These are phyloP conservation scores for Quercus mongolica DNA, from an alignment of 306 rosid species.

Conservation along the genomic window DNA sequence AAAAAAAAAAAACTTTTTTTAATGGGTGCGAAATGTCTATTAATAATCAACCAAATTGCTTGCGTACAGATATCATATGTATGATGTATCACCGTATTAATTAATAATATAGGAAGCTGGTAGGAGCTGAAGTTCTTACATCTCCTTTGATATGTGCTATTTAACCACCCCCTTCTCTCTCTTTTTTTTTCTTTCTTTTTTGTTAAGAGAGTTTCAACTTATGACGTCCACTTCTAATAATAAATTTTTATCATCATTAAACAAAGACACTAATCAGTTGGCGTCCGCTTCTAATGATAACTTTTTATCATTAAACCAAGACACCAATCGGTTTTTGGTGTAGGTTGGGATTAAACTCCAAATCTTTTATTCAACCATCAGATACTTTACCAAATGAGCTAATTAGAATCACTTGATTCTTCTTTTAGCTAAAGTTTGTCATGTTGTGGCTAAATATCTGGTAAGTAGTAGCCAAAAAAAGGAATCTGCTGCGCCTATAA, in stretches of 20 bases:
- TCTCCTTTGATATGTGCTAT: neutral
- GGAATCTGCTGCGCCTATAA: neutral
- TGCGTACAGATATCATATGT: neutral
- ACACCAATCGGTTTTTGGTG: too few species aligned
- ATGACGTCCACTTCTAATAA: accelerated
- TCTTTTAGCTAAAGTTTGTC: neutral
- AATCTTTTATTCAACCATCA: too few species aligned
- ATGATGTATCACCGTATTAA: neutral
- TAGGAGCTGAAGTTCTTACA: neutral
- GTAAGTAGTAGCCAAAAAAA: neutral
- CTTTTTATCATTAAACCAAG: accelerated
- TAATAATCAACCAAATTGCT: neutral
- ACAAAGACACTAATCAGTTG: accelerated
- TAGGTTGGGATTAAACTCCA: accelerated
- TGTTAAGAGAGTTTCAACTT: accelerated
- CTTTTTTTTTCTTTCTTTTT: too few species aligned
- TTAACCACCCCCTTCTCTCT: accelerated
- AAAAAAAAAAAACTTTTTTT: too few species aligned
- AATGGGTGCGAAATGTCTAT: too few species aligned
- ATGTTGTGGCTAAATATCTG: neutral
- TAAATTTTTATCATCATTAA: accelerated
- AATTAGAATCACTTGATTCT: neutral
- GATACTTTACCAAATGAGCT: accelerated
- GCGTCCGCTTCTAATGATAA: accelerated
- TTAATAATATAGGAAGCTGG: too few species aligned